These are phyloP conservation scores for Pyrenochaeta sp. DNA, from an alignment of 2,329 filamentous ascomycete genomes.

Conservation along the genomic window DNA sequence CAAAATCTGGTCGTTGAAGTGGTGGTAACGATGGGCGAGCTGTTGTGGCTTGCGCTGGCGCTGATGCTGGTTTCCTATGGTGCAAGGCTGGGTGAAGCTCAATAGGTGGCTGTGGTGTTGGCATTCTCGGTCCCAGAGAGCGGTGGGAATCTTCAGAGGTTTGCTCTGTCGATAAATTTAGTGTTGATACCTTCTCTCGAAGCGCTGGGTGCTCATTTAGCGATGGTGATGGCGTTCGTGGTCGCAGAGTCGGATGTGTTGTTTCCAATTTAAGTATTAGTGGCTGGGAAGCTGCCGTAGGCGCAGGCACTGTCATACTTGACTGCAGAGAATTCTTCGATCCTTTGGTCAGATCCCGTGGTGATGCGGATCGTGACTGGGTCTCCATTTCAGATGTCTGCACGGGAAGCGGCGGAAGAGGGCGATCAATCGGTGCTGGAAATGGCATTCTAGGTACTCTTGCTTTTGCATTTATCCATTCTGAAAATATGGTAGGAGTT, in stretches of 20 bases:
- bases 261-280: constrained; percentile 15
- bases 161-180: background rate
- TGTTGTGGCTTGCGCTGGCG: background rate
- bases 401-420: constrained; percentile 34
- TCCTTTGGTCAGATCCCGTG: background rate
- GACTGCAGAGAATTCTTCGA: constrained; percentile 5
- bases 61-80: constrained; percentile 1
- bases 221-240: constrained; percentile 14
- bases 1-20: constrained; percentile 8
- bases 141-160: constrained; percentile 21
- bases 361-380: constrained; percentile 28
- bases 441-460: constrained; percentile 15
- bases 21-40: background rate
- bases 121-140: constrained; percentile 14
- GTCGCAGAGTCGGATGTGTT: constrained; percentile 23
- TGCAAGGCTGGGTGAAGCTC: background rate
- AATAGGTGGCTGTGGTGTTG: background rate
- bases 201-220: constrained; percentile 9
- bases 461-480: constrained; percentile 21
- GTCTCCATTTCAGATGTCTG: constrained; percentile 11
- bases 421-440: constrained; percentile 30
- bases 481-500: constrained; percentile 3
- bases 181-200: background rate
- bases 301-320: constrained; percentile 9
- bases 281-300: constrained; percentile 3